These are phyloP conservation scores for Moricandia moricandioides DNA, from an alignment of 345 rosid genomes.

Conservation along the genomic window DNA sequence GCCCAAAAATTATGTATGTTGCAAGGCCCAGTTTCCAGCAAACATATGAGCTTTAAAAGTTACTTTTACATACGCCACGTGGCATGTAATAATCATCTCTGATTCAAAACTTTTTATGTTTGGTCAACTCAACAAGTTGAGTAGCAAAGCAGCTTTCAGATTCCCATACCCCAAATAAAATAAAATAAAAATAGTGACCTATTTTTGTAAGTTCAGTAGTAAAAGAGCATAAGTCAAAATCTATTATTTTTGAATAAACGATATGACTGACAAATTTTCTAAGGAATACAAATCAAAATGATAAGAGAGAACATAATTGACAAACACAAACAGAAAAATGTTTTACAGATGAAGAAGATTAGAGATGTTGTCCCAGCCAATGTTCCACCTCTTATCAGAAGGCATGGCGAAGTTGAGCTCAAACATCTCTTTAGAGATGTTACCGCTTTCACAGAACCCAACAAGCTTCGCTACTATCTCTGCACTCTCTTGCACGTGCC, in stretches of 20 bases:
- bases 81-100: background rate
- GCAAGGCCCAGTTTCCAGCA: background rate
- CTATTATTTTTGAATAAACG: background rate
- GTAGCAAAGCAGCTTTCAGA: background rate
- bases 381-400: slow-evolving; percentile 81
- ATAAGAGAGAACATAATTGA: background rate
- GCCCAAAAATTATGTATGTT: background rate
- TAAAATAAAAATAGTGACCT: background rate
- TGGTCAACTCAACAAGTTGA: too few relatives aligned
- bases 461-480: slow-evolving; percentile 94
- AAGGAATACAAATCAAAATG: background rate
- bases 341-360: slow-evolving; percentile 69
- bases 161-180: background rate
- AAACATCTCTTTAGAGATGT: slow-evolving; percentile 96
- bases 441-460: slow-evolving; percentile 82
- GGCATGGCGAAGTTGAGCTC: slow-evolving; percentile 94
- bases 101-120: background rate
- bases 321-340: background rate
- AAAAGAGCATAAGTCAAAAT: background rate
- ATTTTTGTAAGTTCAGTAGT: background rate
- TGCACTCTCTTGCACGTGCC: slow-evolving; percentile 87
- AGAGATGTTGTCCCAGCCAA: slow-evolving; percentile 91
- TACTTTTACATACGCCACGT: background rate
- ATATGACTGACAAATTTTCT: background rate
- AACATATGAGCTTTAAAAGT: background rate